Base-by-base conservation (phyloP, 2,329 filamentous ascomycete species). In the Xylaria sp. region DNA sequence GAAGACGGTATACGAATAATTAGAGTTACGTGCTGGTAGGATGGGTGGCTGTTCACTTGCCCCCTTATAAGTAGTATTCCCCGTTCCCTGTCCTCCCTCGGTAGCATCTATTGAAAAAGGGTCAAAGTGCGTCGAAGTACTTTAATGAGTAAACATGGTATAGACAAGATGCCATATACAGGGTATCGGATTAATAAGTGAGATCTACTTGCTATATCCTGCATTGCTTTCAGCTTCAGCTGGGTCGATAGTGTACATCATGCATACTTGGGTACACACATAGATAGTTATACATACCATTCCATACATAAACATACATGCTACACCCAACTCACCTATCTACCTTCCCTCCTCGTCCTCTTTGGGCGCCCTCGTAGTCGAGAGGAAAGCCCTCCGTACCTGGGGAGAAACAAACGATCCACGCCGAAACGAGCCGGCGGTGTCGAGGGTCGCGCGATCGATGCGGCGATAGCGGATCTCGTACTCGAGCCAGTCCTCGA, bases 401-500 rank as follows among this genome's bases (percentile, higher is more conserved):
- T 30, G 34, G 24, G 27, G 21, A 3, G 67, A 32, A 8, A 57
- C 48, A 24, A 67, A 64, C 1, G 59, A 36, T 3, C 65, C 48
- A 4, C 60, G 50, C 5, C 39, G 6, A 11, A 61, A 66, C n/a
- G 64, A 64, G 24, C 73, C 74, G 1, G 74, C 73, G 12, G 55
- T 63, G 17, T 69, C 75, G 19, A 86, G 72, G 17, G 85, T 73
- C 0, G 74, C 74, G 7, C 75, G 73, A 66, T 88, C 86, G 0
- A 86, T 80, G 68, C 83, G 83, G 66, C 82, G 83, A 69, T 87
- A 89, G 60, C 85, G 78, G 2, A 84, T 77, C 69, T 87, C 82
- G 63, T 82, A 88, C 58, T 79, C 74, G 7, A 88, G 73, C 84
- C 84, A 86, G 32, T 83, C 72, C 51, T 84, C 81, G 24, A 86